Conservation (phyloP, 2,329 filamentous ascomycete genomes). For the Blastomyces percursus region DNA sequence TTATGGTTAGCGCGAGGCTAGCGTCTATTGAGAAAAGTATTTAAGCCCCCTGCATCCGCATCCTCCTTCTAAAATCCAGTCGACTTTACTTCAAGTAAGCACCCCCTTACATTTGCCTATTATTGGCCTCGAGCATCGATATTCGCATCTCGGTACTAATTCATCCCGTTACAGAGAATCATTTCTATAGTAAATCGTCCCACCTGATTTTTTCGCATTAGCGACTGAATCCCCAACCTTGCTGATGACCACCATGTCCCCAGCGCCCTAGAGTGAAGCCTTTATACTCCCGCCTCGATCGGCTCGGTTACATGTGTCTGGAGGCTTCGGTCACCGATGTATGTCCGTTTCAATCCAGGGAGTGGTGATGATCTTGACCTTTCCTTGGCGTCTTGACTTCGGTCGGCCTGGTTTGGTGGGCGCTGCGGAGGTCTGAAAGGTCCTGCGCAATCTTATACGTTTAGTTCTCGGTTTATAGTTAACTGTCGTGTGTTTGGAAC, state of each 20-base stretch:
- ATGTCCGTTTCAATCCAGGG: conserved; percentile 54
- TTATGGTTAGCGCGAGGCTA: background rate
- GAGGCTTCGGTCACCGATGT: conserved; percentile 29
- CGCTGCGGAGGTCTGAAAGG: conserved; percentile 86
- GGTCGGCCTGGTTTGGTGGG: conserved; percentile 69
- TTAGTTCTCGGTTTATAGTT: too few species aligned
- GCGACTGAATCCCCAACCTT: conserved; percentile 85
- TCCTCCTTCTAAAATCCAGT: conserved; percentile 5
- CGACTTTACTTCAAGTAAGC: conserved; percentile 16
- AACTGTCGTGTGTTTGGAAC: too few species aligned
- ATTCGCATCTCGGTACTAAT: conserved; percentile 10
- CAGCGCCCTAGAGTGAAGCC: conserved; percentile 80
- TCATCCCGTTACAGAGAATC: conserved; percentile 52
- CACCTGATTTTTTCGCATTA: conserved; percentile 85
- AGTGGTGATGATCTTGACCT: conserved; percentile 94
- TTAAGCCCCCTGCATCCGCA: background rate
- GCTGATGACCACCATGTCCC: conserved; percentile 82
- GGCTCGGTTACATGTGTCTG: conserved; percentile 14
- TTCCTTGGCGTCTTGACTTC: conserved; percentile 58
- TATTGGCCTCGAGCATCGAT: background rate
- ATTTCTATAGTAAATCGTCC: conserved; percentile 95
- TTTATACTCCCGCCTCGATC: conserved; percentile 41
- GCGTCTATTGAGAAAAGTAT: conserved; percentile 12
- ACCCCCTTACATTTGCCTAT: conserved; percentile 4
- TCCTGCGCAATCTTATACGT: conserved; percentile 46